phyloP scores from a whole-genome alignment of 768 basidiomycete genomes.

The Sistotremastrum niveocremeum region DNA sequence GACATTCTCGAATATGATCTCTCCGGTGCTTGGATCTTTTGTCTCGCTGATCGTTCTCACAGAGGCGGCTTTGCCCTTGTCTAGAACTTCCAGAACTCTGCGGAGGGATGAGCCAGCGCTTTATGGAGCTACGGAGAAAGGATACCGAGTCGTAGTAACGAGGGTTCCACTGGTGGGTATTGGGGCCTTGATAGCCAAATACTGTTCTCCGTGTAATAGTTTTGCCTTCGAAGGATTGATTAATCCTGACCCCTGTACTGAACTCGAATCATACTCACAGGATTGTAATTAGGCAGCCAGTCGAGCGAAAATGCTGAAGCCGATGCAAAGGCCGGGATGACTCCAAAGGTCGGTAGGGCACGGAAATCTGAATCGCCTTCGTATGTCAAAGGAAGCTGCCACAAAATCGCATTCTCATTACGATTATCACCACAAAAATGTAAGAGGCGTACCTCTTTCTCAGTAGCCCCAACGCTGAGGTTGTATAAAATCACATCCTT shows the following conservation, averaged over 20 bases:
- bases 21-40: slow-evolving; percentile 62
- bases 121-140: too few relatives aligned
- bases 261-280: slow-evolving; percentile 31
- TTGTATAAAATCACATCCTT: slow-evolving; percentile 92
- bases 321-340: slow-evolving; percentile 80
- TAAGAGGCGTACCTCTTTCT: slow-evolving; percentile 38
- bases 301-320: slow-evolving; percentile 56
- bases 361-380: slow-evolving; percentile 81
- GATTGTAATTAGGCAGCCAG: slow-evolving; percentile 92
- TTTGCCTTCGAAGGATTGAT: slow-evolving; percentile 46
- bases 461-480: slow-evolving; percentile 86
- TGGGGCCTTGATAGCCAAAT: slow-evolving; percentile 70
- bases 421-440: too few relatives aligned
- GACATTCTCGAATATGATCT: slow-evolving; percentile 84
- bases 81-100: slow-evolving; percentile 67
- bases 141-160: slow-evolving; percentile 55
- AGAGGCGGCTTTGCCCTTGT: slow-evolving; percentile 90
- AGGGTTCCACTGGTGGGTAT: slow-evolving; percentile 79
- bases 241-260: too few relatives aligned
- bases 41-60: slow-evolving; percentile 73
- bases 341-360: slow-evolving; percentile 87
- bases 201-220: slow-evolving; percentile 97
- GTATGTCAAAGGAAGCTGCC: slow-evolving; percentile 65
- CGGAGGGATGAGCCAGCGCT: not conserved
- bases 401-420: too few relatives aligned